Evolutionary conservation across 2,329 filamentous ascomycete species (phyloP).

Genomic region (Colletotrichum destructivum): DNA sequence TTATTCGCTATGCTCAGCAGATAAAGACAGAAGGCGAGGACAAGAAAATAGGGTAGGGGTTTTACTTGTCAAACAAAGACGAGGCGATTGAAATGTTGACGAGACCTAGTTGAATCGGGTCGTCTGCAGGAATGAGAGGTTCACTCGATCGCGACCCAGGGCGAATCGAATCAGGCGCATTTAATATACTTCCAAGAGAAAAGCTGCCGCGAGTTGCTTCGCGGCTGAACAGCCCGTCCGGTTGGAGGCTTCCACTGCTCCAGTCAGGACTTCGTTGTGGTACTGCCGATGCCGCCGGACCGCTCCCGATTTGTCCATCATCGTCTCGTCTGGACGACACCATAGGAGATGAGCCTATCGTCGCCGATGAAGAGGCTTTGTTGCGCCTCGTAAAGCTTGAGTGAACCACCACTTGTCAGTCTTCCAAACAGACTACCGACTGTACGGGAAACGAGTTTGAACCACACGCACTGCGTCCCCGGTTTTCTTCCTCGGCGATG

Average conservation of each 20-base stretch:
- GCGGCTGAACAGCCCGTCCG: slow-evolving; percentile 52
- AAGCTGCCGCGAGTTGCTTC: slow-evolving; percentile 53
- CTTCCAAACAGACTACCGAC: no score
- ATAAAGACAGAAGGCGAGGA: background rate
- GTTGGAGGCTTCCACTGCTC: slow-evolving; percentile 48
- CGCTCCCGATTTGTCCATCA: background rate
- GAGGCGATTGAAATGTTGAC: slow-evolving; percentile 26
- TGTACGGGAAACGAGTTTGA: background rate
- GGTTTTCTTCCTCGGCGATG: slow-evolving; percentile 58
- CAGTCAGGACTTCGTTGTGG: slow-evolving; percentile 25
- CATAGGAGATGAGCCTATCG: background rate
- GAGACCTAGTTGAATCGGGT: slow-evolving; percentile 19
- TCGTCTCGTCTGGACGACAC: background rate
- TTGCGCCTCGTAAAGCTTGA: slow-evolving; percentile 7
- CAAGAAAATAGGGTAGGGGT: no score
- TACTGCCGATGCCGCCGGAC: background rate
- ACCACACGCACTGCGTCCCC: slow-evolving; percentile 50
- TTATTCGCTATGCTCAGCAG: background rate
- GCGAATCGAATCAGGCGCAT: slow-evolving; percentile 16
- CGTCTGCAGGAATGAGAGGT: background rate
- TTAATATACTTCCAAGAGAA: slow-evolving; percentile 52
- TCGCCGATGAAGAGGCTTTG: background rate
- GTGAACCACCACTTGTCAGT: background rate
- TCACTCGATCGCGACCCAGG: background rate
- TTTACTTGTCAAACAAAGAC: slow-evolving; percentile 32